These are phyloP conservation scores for Pilaira anomala DNA, from an alignment of 192 early-diverging fungal species.

Conservation along the genomic window DNA sequence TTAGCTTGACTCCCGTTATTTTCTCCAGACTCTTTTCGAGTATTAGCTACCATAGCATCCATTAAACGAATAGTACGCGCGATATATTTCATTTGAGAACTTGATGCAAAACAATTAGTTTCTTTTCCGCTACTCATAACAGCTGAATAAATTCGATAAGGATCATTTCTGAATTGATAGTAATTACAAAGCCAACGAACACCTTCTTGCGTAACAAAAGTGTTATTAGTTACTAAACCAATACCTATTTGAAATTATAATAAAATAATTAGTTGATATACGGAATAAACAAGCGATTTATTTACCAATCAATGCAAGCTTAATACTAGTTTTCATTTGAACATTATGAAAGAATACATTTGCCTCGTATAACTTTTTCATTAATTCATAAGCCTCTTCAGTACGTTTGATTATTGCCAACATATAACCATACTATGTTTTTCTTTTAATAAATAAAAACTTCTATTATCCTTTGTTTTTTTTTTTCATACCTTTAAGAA, in stretches of 20 bases:
- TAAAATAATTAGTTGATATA: not conserved
- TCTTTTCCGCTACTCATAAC: constrained; percentile 14
- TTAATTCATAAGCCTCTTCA: constrained; percentile 53
- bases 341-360: constrained; percentile 61
- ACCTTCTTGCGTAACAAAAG: constrained; percentile 29
- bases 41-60: constrained; percentile 8
- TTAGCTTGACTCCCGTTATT: not conserved
- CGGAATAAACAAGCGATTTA: not conserved
- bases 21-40: not conserved
- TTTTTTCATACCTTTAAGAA: constrained; percentile 51
- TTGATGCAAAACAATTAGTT: no score
- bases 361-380: constrained; percentile 55
- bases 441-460: not conserved
- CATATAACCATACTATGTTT: constrained; percentile 50
- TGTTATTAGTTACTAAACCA: constrained; percentile 29
- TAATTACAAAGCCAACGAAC: constrained; percentile 40
- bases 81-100: not conserved
- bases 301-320: constrained; percentile 62
- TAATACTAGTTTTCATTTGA: constrained; percentile 25
- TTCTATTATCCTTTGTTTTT: not conserved
- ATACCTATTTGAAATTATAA: constrained; percentile 28
- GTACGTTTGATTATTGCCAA: constrained; percentile 47
- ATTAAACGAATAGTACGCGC: constrained; percentile 24
- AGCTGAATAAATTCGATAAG: constrained; percentile 50
- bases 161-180: constrained; percentile 36